These are phyloP conservation scores for Penicillium fimorum DNA, from an alignment of 495 filamentous ascomycete genomes.

Conservation along the genomic window DNA sequence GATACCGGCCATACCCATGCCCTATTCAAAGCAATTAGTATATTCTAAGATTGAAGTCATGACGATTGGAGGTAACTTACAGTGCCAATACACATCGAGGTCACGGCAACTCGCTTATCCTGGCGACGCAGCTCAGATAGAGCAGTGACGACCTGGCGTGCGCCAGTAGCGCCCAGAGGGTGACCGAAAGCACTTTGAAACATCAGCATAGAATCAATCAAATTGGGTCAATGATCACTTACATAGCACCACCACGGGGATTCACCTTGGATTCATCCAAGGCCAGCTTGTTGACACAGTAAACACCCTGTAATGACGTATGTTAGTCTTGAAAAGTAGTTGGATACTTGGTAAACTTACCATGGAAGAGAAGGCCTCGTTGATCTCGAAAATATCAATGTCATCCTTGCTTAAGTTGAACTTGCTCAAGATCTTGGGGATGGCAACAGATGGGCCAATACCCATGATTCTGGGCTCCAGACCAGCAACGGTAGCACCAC, in stretches of 20 bases:
- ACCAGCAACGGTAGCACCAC: conserved; percentile 82
- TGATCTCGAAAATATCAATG: conserved; percentile 87
- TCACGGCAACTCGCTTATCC: conserved; percentile 77
- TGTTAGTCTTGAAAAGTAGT: conserved; percentile 11
- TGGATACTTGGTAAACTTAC: conserved; percentile 36
- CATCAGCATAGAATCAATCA: conserved; percentile 3
- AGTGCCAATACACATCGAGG: conserved; percentile 84
- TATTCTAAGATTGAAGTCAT: background rate
- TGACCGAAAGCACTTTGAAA: conserved; percentile 66
- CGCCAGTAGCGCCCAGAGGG: conserved; percentile 75
- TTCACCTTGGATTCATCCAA: conserved; percentile 86
- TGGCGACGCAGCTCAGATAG: conserved; percentile 72
- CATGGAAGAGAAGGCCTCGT: conserved; percentile 97
- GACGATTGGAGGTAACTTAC: conserved; percentile 37
- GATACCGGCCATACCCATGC: conserved; percentile 56
- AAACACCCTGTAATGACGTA: conserved; percentile 55
- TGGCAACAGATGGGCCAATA: conserved; percentile 87
- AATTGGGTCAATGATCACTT: conserved; percentile 14
- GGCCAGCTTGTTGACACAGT: conserved; percentile 75
- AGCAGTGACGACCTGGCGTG: conserved; percentile 81
- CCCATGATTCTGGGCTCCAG: conserved; percentile 94
- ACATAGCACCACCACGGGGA: conserved; percentile 75
- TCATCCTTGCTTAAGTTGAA: conserved; percentile 74
- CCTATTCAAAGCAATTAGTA: conserved; percentile 32
- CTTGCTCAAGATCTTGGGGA: conserved; percentile 87